Percentiles rank a stretch among this genome's conserved stretches.
Evolutionary conservation across 345 rosid species (phyloP).

Genomic region (Triadica sebifera): DNA sequence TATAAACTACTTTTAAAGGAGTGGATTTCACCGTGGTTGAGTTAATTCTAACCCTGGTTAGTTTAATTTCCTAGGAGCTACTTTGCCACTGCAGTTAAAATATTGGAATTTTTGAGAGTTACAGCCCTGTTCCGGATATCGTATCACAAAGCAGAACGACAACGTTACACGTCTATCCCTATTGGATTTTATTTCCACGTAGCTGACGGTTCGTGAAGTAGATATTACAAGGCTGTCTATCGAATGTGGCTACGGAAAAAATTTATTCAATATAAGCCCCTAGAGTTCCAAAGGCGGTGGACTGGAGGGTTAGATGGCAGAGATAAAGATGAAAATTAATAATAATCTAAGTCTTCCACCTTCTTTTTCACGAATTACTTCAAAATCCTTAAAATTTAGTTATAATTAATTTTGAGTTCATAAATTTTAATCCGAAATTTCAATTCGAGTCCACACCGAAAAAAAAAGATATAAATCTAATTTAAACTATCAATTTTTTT

Average conservation of each 20-base stretch:
- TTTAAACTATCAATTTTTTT: no score
- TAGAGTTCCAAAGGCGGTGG: constrained; percentile 42
- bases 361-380: no score
- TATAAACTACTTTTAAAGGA: constrained; percentile 38
- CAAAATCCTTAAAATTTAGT: no score
- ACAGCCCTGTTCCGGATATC: background rate
- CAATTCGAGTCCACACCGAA: no score
- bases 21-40: constrained; percentile 35
- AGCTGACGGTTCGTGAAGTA: background rate
- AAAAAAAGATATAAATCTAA: no score
- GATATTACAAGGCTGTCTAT: background rate
- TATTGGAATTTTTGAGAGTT: background rate
- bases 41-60: constrained; percentile 39
- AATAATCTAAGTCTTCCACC: no score
- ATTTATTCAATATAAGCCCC: constrained; percentile 12
- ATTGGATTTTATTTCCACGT: background rate
- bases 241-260: background rate
- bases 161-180: constrained; percentile 1
- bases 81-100: constrained; percentile 39
- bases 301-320: constrained; percentile 16
- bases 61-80: constrained; percentile 23
- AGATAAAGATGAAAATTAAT: constrained; percentile 19
- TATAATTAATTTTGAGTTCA: no score
- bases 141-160: background rate
- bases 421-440: no score